phyloP scores from a whole-genome alignment of 371 early-diverging fungal genomes.

The Racocetra persica region DNA sequence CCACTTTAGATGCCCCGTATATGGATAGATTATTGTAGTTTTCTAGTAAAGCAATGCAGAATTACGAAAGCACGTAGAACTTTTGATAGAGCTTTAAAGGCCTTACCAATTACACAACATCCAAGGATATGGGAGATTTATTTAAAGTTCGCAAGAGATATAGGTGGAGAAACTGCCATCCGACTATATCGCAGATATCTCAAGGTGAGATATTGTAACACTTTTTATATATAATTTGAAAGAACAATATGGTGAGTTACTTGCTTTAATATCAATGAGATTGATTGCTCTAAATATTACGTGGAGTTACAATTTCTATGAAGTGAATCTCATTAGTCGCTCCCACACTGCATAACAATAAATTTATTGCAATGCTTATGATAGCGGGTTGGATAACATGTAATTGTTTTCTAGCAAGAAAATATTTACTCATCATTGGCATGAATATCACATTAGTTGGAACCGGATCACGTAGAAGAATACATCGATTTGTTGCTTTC shows the following conservation, averaged over 20 bases:
- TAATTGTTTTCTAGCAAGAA: not conserved
- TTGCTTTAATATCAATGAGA: too few species aligned
- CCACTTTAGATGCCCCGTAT: constrained; percentile 80
- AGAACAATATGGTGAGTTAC: not conserved
- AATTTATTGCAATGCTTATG: too few species aligned
- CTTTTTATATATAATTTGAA: not conserved
- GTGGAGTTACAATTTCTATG: too few species aligned
- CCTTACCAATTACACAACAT: constrained; percentile 95
- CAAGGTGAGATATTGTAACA: constrained; percentile 59
- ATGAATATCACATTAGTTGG: constrained; percentile 55
- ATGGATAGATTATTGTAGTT: constrained; percentile 80
- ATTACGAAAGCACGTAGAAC: constrained; percentile 79
- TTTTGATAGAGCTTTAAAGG: constrained; percentile 91
- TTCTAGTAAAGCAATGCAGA: constrained; percentile 75
- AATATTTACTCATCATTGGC: not conserved
- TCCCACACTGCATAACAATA: too few species aligned
- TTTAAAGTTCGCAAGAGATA: constrained; percentile 76
- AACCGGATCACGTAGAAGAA: constrained; percentile 74
- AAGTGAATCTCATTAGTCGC: too few species aligned
- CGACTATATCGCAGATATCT: constrained; percentile 84
- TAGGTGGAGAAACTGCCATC: constrained; percentile 86
- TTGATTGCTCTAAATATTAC: too few species aligned
- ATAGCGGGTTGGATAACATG: not conserved
- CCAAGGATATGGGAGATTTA: constrained; percentile 88
- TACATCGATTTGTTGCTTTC: constrained; percentile 77